A percentile compares a stretch with the other conserved stretches of the same genome.
These are phyloP conservation scores for Candida namnaoensis DNA, from an alignment of 805 yeast genomes.

Conservation along the genomic window DNA sequence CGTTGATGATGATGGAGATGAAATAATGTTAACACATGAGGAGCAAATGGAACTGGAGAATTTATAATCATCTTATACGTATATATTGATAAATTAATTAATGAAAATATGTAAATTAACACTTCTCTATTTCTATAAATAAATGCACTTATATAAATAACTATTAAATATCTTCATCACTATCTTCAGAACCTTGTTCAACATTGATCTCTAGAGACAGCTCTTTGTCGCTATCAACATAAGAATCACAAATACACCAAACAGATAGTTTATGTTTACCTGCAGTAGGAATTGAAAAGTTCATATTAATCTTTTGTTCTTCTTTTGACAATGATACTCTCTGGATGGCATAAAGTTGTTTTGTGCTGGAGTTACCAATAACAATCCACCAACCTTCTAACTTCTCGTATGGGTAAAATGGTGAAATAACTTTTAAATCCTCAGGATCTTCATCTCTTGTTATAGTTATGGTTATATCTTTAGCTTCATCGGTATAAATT, in stretches of 20 bases:
- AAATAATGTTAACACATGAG: constrained; percentile 15
- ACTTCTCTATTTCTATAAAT: too few species aligned
- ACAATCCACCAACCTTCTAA: constrained; percentile 84
- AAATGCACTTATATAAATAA: too few species aligned
- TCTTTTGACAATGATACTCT: constrained; percentile 48
- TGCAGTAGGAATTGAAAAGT: constrained; percentile 45
- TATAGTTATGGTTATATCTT: constrained; percentile 37
- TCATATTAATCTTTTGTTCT: constrained; percentile 41
- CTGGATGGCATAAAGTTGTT: constrained; percentile 65
- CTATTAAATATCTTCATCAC: constrained; percentile 6
- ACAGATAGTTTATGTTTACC: constrained; percentile 59
- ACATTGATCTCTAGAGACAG: constrained; percentile 43
- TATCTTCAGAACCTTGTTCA: constrained; percentile 20
- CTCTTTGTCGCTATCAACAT: constrained; percentile 90
- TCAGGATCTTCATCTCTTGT: constrained; percentile 75
- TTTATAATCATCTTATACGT: background rate
- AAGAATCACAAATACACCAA: constrained; percentile 89
- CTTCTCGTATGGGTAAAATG: constrained; percentile 51
- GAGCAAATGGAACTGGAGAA: constrained; percentile 16
- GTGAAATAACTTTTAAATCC: constrained; percentile 50
- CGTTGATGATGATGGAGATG: constrained; percentile 18
- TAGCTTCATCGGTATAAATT: constrained; percentile 39
- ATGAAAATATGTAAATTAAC: too few species aligned
- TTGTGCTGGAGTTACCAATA: constrained; percentile 55
- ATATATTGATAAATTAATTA: too few species aligned